phyloP scores from a whole-genome alignment of 2,329 filamentous ascomycete species.

The Alternaria solani region DNA sequence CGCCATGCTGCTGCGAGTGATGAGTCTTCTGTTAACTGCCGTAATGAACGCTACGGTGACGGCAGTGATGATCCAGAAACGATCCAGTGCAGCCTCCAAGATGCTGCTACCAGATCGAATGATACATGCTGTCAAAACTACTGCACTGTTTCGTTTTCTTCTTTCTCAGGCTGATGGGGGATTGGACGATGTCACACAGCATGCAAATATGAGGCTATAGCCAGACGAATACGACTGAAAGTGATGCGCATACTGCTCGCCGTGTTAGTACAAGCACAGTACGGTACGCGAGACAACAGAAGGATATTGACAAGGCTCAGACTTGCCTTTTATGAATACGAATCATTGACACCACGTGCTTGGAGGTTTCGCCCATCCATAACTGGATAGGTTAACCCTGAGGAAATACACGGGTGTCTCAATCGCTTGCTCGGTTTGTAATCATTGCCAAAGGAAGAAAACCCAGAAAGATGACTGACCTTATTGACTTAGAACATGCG shows the following conservation, averaged over 20 bases:
- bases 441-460: slow-evolving; percentile 37
- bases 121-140: neutral
- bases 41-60: neutral
- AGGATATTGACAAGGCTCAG: slow-evolving; percentile 31
- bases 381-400: slow-evolving; percentile 12
- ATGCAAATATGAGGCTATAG: neutral
- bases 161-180: neutral
- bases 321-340: slow-evolving; percentile 45
- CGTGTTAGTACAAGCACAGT: neutral
- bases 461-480: slow-evolving; percentile 27
- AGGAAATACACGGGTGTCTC: slow-evolving; percentile 37
- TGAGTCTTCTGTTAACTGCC: neutral
- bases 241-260: neutral
- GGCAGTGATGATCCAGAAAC: neutral
- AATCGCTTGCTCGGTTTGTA: slow-evolving; percentile 35
- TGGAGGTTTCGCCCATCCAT: slow-evolving; percentile 6
- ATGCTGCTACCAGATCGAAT: neutral
- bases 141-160: neutral
- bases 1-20: neutral
- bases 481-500: slow-evolving; percentile 51
- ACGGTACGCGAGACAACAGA: neutral
- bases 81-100: neutral
- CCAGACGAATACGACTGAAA: neutral
- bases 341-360: slow-evolving; percentile 36
- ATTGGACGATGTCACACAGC: neutral